Evolutionary conservation across 192 early-diverging fungal genomes (phyloP).

Genomic region (Coemansia sp.): DNA sequence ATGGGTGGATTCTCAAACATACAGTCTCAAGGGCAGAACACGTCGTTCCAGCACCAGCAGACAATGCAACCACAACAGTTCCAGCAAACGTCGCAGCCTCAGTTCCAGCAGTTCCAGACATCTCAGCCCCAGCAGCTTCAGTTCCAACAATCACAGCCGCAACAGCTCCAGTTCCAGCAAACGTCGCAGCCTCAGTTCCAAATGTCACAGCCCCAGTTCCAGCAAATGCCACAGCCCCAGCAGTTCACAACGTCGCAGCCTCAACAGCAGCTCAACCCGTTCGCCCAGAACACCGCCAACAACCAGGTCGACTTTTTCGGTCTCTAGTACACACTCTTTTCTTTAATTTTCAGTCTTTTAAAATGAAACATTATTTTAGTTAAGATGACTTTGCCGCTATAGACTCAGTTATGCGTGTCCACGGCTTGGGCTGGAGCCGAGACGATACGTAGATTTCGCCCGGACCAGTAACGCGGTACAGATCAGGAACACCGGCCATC

Average conservation of each 20-base stretch:
- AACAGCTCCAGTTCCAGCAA: constrained; percentile 40
- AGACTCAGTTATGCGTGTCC: constrained; percentile 30
- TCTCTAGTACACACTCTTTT: constrained; percentile 13
- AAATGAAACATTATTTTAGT: neutral
- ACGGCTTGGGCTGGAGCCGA: constrained; percentile 40
- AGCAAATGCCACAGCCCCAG: constrained; percentile 30
- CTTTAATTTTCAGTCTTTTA: neutral
- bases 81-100: neutral
- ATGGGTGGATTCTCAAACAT: constrained; percentile 6
- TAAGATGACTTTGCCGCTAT: constrained; percentile 38
- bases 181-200: constrained; percentile 3
- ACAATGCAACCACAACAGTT: neutral
- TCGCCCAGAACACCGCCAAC: constrained; percentile 24
- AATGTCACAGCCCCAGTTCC: constrained; percentile 16
- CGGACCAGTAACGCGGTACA: constrained; percentile 45
- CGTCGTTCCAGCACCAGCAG: constrained; percentile 10
- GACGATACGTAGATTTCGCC: constrained; percentile 51
- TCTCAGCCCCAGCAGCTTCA: constrained; percentile 6
- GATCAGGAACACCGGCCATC: constrained; percentile 49
- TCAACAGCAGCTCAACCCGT: constrained; percentile 48
- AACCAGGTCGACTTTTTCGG: constrained; percentile 47
- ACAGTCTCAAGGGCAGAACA: neutral
- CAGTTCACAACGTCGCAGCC: constrained; percentile 16
- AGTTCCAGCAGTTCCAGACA: constrained; percentile 8
- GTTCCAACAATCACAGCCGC: constrained; percentile 8